phyloP scores from a whole-genome alignment of 2,329 filamentous ascomycete species.

The Daldinia sp. region DNA sequence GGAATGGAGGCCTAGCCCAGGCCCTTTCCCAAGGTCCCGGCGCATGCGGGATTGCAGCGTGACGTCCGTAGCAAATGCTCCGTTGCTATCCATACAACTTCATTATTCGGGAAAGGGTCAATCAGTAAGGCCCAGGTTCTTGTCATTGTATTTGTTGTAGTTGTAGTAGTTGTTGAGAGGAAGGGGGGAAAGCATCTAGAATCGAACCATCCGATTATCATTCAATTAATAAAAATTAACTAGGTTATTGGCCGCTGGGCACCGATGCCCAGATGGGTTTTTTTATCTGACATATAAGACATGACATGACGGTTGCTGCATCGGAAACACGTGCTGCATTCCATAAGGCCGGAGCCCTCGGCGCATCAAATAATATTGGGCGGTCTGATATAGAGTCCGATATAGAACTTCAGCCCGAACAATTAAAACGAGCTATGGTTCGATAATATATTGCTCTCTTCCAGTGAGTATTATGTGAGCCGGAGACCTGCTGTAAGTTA shows the following conservation, averaged over 20 bases:
- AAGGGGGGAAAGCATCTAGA: slow-evolving; percentile 4
- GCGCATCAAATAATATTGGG: slow-evolving; percentile 2
- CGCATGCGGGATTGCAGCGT: slow-evolving; percentile 26
- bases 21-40: slow-evolving; percentile 13
- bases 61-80: slow-evolving; percentile 35
- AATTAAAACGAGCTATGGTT: neutral
- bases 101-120: neutral
- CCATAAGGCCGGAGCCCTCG: slow-evolving; percentile 37
- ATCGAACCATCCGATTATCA: slow-evolving; percentile 32
- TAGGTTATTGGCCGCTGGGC: slow-evolving; percentile 19
- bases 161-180: neutral
- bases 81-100: slow-evolving; percentile 16
- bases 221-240: slow-evolving; percentile 14
- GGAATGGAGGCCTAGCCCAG: slow-evolving; percentile 19
- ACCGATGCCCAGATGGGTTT: slow-evolving; percentile 26
- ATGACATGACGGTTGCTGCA: neutral
- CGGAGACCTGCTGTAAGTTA: too few species aligned
- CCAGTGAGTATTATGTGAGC: too few species aligned
- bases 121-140: slow-evolving; percentile 3
- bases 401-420: slow-evolving; percentile 9
- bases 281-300: slow-evolving; percentile 10
- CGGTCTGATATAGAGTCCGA: slow-evolving; percentile 10
- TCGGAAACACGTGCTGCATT: slow-evolving; percentile 35
- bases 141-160: too few species aligned
- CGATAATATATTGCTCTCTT: too few species aligned